Evolutionary conservation across 768 basidiomycete genomes (phyloP).

Genomic region (Kwoniella shandongensis): DNA sequence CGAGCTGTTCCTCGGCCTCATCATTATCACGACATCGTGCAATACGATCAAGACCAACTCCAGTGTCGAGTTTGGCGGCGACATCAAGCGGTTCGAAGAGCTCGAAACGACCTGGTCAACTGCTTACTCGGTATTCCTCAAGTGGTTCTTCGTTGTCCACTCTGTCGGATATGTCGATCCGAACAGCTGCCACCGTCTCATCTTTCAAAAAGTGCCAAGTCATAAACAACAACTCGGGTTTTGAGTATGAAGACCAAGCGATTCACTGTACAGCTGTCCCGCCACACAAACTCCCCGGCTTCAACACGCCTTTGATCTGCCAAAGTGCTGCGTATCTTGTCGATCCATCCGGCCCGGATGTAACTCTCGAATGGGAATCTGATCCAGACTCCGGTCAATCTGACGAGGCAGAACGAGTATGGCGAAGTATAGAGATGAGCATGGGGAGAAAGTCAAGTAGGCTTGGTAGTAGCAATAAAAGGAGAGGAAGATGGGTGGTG

Average conservation of each 20-base stretch:
- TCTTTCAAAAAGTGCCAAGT: background rate
- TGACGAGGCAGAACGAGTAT: conserved; percentile 20
- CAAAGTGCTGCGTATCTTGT: conserved; percentile 12
- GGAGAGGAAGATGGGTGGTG: conserved; percentile 22
- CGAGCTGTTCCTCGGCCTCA: conserved; percentile 13
- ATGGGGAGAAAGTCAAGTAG: conserved; percentile 16
- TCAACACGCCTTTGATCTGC: background rate
- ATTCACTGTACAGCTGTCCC: background rate
- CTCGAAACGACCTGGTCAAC: no score
- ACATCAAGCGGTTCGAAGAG: background rate
- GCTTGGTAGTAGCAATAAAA: conserved; percentile 7
- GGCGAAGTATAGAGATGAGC: conserved; percentile 15
- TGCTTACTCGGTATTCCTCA: background rate
- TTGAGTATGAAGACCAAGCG: background rate
- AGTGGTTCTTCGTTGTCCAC: conserved; percentile 3
- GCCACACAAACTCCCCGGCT: no score
- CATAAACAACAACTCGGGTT: no score
- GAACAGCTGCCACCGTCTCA: conserved; percentile 6
- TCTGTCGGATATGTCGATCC: conserved; percentile 13
- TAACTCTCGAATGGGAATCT: conserved; percentile 26
- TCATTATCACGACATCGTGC: conserved; percentile 14
- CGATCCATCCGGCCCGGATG: conserved; percentile 3
- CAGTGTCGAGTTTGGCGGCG: background rate
- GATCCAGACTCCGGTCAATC: conserved; percentile 6
- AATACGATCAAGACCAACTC: conserved; percentile 1